Base-by-base conservation (phyloP, 2,329 filamentous ascomycete genomes). In the Colletotrichum euphorbiae region DNA sequence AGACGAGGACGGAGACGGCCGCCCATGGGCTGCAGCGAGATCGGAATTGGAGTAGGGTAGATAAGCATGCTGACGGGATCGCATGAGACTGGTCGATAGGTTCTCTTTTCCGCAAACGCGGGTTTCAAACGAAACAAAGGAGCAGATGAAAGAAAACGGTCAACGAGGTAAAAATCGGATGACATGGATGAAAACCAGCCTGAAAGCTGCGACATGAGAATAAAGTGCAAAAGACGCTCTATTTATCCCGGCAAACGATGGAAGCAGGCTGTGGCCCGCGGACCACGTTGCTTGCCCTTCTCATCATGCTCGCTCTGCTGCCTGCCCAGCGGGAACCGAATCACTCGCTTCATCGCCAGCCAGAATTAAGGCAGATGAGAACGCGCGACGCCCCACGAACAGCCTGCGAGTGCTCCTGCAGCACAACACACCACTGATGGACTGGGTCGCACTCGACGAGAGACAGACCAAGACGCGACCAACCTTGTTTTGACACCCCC, bases 401-500 rank as follows among this genome's bases (percentile, higher is more conserved):
- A 15, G 46, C 42, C 54, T 60, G 33, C 54, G 46, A 33, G 58
- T 24, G 48, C 15, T 43, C 31, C 33, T 28, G 38, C 58, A 61
- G 46, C 46, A 33, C 48, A 21, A 38, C 19, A 55, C 21, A 51
- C 57, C 13, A 21, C 21, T 33, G 15, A 46, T 21, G n/a, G 33
- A 42, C 45, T 24, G 31, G 15, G 13, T 31, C 51, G 17, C 46
- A 54, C 19, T 15, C 38, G 28, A 52, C 28, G 3, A 42, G 45
- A 52, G 45, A 54, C 19, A 48, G 17, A n/a, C 31, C 66, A 50
- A 60, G 66, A 69, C 48, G 66, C 42, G 66, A 66, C 66, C 66
- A 66, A 66, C 66, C 61, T 66, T 69, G 61, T 69, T 69, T 55
- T 55, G 61, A 69, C 54, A 60, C 52, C 31, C 19, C 28, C 38